Evolutionary conservation across 1,284 basidiomycete species (phyloP).

Genomic region (Ganoderma sinense): DNA sequence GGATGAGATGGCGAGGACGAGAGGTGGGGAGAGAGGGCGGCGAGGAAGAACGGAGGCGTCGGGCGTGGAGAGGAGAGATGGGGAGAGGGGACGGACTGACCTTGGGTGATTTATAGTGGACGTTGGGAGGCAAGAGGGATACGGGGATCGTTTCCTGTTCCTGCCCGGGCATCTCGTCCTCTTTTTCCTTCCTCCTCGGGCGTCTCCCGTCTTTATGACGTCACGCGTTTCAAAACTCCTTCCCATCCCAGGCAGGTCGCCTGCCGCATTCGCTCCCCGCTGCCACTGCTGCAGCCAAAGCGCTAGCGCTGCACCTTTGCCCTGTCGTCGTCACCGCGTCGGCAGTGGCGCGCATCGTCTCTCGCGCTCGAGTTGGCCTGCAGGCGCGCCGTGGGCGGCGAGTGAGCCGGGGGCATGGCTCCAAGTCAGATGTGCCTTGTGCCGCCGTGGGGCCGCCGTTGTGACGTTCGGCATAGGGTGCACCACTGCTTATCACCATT

Average conservation of each 20-base stretch:
- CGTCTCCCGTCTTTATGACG: slow-evolving; percentile 23
- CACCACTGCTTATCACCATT: slow-evolving; percentile 27
- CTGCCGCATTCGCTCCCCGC: slow-evolving; percentile 17
- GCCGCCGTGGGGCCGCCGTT: not conserved
- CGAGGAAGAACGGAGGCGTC: not conserved
- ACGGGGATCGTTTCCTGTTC: slow-evolving; percentile 9
- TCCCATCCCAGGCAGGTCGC: slow-evolving; percentile 18
- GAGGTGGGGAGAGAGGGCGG: not conserved
- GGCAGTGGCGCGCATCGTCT: not conserved
- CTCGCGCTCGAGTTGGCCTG: not conserved
- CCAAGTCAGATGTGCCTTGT: slow-evolving; percentile 14
- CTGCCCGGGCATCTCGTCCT: slow-evolving; percentile 6
- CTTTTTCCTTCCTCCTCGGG: slow-evolving; percentile 10
- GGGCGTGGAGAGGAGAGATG: slow-evolving; percentile 1
- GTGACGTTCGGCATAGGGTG: slow-evolving; percentile 13
- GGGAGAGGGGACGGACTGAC: slow-evolving; percentile 7
- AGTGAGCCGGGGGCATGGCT: not conserved
- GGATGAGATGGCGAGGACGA: not conserved
- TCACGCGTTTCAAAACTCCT: slow-evolving; percentile 26
- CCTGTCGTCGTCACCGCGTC: not conserved
- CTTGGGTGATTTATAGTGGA: slow-evolving; percentile 24
- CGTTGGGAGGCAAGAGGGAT: slow-evolving; percentile 17
- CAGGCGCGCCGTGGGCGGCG: slow-evolving; percentile 5
- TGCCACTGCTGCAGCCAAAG: not conserved
- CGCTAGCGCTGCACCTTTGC: too few relatives aligned